Evolutionary conservation across 2,329 filamentous ascomycete genomes (phyloP), one percentile per base, ranked within the genome.

Genomic region (Grosmannia huntii): DNA sequence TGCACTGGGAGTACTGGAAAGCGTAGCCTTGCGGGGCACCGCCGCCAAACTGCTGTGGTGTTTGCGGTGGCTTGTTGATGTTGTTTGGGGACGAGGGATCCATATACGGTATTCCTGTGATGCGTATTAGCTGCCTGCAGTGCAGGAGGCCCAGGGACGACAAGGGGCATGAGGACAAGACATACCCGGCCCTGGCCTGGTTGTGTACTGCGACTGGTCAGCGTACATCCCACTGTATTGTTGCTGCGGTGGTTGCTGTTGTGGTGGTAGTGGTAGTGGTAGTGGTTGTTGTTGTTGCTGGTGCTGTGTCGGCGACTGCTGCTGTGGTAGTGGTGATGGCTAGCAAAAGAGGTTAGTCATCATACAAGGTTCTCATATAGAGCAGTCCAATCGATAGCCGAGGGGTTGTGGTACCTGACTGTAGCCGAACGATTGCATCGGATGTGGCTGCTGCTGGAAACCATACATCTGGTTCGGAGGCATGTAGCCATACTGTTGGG

Each of bases 1-100:
- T 95, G 70, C 91, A 97, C 64, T 86, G 86, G 53, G 90, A 96
- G 72, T 96, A 96, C 71, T 92, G 88, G 72, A 91, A 97, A 51
- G 78, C 83, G 71, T 96, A 96, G 65, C 79, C 80, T 62, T 83
- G 78, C 21, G 90, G 90, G 16, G 91, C 90, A 59, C 90, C 90
- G 61, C 84, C 78, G 58, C 90, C 89, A 67, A 94, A 94, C 62
- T 80, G 76, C 69, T 91, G 87, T 62, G 85, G 78, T 57, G 79
- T 74, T 56, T 85, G 81, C 2, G 84, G 78, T 55, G 88, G 87
- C 10, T 74, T 80, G 63, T 12, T 27, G 10, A 74, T 80, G 63
- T 12, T 27, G 53, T 36, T 23, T 2, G 31, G 53, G 9, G 31
- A 27, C 23, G 36, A 36, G 16, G 10, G 31, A 63, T 81, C 79